A percentile compares a stretch with the other conserved stretches of the same genome.
Conservation (phyloP, 345 rosid species). For the Iberis pinnata region DNA sequence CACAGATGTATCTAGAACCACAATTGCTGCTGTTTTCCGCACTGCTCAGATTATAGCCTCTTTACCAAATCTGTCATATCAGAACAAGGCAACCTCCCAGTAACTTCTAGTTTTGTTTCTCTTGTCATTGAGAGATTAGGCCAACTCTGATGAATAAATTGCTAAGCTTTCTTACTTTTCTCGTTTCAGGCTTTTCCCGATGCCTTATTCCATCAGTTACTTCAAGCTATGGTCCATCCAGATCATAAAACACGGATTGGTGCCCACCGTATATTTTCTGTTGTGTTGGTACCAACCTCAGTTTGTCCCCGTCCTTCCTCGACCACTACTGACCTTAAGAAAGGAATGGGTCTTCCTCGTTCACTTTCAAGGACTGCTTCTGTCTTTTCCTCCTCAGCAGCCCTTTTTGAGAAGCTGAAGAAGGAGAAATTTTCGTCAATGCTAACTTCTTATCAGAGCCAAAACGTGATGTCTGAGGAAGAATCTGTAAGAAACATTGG, state of each 20-base stretch:
- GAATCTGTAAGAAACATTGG: constrained; percentile 32
- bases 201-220: constrained; percentile 88
- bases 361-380: constrained; percentile 90
- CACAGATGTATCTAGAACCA: constrained; percentile 68
- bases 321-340: constrained; percentile 37
- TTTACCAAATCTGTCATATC: constrained; percentile 72
- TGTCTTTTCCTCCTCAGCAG: constrained; percentile 97
- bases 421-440: constrained; percentile 41
- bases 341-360: constrained; percentile 52
- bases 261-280: constrained; percentile 88
- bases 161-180: constrained; percentile 9
- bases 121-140: constrained; percentile 6
- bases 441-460: constrained; percentile 33
- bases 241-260: constrained; percentile 87
- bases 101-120: neutral
- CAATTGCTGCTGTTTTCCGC: constrained; percentile 74
- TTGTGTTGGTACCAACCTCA: constrained; percentile 89
- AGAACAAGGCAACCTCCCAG: constrained; percentile 55
- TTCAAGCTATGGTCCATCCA: constrained; percentile 92
- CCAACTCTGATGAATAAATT: neutral
- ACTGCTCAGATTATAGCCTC: constrained; percentile 86
- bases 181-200: constrained; percentile 77
- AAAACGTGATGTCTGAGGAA: constrained; percentile 32
- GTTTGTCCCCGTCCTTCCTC: constrained; percentile 57
- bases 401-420: constrained; percentile 84